These are phyloP conservation scores for Dipodascus albidus DNA, from an alignment of 805 yeast genomes.

Conservation along the genomic window DNA sequence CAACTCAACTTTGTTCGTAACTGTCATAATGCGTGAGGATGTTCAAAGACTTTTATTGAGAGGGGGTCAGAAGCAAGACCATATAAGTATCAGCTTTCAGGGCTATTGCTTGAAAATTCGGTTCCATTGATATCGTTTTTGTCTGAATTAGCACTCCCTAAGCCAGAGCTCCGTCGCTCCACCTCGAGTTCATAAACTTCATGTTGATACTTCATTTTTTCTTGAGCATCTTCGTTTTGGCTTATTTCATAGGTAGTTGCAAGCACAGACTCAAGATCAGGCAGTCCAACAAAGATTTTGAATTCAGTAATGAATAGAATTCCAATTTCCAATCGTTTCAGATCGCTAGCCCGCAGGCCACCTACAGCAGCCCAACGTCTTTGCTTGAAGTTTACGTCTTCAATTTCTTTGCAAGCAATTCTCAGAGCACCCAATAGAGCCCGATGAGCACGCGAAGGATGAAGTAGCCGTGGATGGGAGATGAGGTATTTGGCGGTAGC, in stretches of 20 bases:
- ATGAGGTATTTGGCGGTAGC: conserved; percentile 27
- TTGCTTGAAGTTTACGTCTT: conserved; percentile 36
- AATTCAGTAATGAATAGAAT: conserved; percentile 39
- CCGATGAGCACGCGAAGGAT: conserved; percentile 31
- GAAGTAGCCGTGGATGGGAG: conserved; percentile 23
- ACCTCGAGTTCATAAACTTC: too few species aligned
- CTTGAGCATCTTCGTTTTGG: too few species aligned
- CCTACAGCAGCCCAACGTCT: conserved; percentile 36
- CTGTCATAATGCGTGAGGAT: too few species aligned
- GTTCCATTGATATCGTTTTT: too few species aligned
- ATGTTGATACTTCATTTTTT: too few species aligned
- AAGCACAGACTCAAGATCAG: neutral
- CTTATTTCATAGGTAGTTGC: neutral
- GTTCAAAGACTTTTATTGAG: too few species aligned
- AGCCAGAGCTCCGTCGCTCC: too few species aligned
- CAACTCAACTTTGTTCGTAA: too few species aligned
- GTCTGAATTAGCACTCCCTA: too few species aligned
- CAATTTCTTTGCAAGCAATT: conserved; percentile 36
- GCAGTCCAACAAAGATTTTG: conserved; percentile 34
- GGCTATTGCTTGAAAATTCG: too few species aligned
- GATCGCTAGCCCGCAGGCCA: conserved; percentile 34
- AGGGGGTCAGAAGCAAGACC: too few species aligned
- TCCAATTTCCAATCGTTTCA: conserved; percentile 38
- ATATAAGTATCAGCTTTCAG: too few species aligned
- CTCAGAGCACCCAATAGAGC: conserved; percentile 34